Percentiles rank a stretch among this genome's conserved stretches.
These are phyloP conservation scores for Angomonas deanei DNA, from an alignment of 208 protist genomes.

Conservation along the genomic window DNA sequence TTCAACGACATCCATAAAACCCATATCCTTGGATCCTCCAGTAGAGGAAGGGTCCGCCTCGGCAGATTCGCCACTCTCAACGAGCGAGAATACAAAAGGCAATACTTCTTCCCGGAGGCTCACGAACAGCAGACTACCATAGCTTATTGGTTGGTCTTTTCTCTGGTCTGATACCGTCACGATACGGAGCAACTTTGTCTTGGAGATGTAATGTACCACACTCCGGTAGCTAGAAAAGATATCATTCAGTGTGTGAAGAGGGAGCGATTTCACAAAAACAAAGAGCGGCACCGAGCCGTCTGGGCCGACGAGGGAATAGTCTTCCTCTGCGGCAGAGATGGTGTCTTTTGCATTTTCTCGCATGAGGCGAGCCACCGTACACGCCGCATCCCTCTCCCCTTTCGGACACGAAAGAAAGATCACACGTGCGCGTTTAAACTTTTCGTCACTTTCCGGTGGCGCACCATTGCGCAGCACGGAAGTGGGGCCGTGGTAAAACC, in stretches of 20 bases:
- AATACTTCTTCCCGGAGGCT: no score
- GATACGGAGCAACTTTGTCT: background rate
- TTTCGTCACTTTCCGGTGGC: no score
- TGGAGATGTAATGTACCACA: constrained; percentile 8
- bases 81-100: no score
- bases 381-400: no score
- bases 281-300: constrained; percentile 26
- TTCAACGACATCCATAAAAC: no score
- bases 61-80: no score
- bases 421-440: no score
- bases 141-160: background rate
- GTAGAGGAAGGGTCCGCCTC: no score
- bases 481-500: no score
- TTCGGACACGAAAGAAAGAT: no score
- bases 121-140: background rate
- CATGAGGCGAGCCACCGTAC: background rate
- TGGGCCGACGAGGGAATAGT: background rate
- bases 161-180: background rate
- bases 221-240: constrained; percentile 27
- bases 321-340: background rate
- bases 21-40: no score
- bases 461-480: no score
- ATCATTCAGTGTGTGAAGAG: constrained; percentile 37
- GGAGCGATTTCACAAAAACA: constrained; percentile 45
- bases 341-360: background rate